Conservation (phyloP, 768 basidiomycete genomes). For the Podaxis rugospora region DNA sequence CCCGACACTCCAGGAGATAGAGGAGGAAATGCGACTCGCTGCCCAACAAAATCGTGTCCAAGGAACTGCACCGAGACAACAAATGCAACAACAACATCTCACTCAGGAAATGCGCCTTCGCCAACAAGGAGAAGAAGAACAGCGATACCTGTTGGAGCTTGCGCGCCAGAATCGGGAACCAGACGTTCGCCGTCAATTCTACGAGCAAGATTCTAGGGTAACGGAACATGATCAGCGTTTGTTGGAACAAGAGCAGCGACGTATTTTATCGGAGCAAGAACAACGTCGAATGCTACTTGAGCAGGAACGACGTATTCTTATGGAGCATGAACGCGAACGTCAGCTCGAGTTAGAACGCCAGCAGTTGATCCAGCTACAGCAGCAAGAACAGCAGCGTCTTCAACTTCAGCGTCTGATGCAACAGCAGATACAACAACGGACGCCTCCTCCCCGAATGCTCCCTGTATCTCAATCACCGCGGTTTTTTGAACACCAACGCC, state of each 20-base stretch:
- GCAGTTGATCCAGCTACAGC: conserved; percentile 28
- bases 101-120: conserved; percentile 23
- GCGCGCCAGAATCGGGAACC: neutral
- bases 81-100: conserved; percentile 18
- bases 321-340: conserved; percentile 14
- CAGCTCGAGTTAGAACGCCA: conserved; percentile 18
- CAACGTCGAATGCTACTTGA: conserved; percentile 1
- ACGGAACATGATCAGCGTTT: conserved; percentile 8
- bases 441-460: conserved; percentile 72
- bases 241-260: conserved; percentile 5
- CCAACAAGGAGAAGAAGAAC: conserved; percentile 24
- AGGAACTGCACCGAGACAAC: conserved; percentile 10
- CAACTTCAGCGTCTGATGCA: conserved; percentile 51
- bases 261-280: neutral
- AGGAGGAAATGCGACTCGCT: conserved; percentile 74
- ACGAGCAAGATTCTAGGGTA: conserved; percentile 5
- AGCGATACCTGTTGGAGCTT: conserved; percentile 4
- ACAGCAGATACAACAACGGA: conserved; percentile 43
- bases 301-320: neutral
- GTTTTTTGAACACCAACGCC: conserved; percentile 72
- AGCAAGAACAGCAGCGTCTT: conserved; percentile 39
- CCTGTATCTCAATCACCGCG: conserved; percentile 76
- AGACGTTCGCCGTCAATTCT: conserved; percentile 5
- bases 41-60: conserved; percentile 35
- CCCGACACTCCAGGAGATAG: conserved; percentile 77